phyloP scores from a whole-genome alignment of 371 early-diverging fungal species.

The Mortierella sp. region DNA sequence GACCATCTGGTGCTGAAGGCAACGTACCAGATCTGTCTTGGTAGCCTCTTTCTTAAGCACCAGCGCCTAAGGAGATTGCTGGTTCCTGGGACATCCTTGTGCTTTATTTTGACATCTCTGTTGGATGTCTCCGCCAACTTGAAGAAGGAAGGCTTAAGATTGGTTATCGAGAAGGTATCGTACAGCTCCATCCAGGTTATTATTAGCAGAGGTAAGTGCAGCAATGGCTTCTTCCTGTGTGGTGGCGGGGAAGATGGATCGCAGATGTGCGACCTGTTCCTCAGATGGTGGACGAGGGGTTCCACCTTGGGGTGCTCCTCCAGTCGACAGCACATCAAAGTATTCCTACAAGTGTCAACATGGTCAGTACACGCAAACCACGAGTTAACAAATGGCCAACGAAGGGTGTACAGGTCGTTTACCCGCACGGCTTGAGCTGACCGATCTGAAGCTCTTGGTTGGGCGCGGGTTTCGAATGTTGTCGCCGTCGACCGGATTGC shows the following conservation, averaged over 20 bases:
- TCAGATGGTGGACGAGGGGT: constrained; percentile 59
- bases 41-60: no score
- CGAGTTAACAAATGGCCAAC: no score
- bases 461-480: constrained; percentile 54
- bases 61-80: no score
- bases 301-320: constrained; percentile 53
- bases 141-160: constrained; percentile 5
- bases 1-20: no score
- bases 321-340: constrained; percentile 63
- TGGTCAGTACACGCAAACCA: no score
- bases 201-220: constrained; percentile 65
- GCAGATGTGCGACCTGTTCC: constrained; percentile 61
- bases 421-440: constrained; percentile 50
- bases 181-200: constrained; percentile 67
- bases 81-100: no score
- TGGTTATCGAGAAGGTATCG: constrained; percentile 42
- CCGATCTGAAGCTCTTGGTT: constrained; percentile 47
- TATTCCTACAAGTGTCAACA: constrained; percentile 53
- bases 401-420: not conserved
- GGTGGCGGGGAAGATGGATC: constrained; percentile 67
- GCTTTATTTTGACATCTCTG: no score
- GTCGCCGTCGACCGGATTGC: constrained; percentile 61
- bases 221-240: constrained; percentile 64
- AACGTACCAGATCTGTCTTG: no score
- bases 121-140: no score